A percentile compares a stretch with the other conserved stretches of the same genome.
These are phyloP conservation scores for Blastocystis sp. DNA, from an alignment of 352 stramenopile genomes.

Conservation along the genomic window DNA sequence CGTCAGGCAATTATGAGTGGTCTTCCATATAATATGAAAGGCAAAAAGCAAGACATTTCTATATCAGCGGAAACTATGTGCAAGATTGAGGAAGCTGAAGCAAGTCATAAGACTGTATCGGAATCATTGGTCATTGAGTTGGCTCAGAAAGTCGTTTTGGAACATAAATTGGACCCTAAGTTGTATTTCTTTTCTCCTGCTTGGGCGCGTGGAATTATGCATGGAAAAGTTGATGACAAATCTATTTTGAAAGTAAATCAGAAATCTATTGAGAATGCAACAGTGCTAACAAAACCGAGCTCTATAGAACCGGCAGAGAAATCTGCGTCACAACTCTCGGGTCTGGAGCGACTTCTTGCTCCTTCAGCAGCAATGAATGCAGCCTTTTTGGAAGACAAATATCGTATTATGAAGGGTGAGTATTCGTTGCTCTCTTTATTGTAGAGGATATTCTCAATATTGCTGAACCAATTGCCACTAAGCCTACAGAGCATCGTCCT, in stretches of 20 bases:
- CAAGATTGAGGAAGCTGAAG: neutral
- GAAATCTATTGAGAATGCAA: neutral
- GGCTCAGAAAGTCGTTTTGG: neutral
- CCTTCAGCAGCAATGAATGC: neutral
- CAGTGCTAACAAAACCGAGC: neutral
- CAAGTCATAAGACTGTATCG: neutral
- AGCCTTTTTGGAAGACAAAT: neutral
- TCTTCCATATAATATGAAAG: neutral
- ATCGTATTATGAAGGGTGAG: neutral
- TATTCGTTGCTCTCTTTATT: too few species aligned
- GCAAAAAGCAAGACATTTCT: neutral
- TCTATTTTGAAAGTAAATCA: neutral
- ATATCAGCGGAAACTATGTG: conserved; percentile 1
- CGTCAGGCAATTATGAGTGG: conserved; percentile 20
- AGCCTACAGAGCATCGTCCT: neutral
- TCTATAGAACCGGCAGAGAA: neutral
- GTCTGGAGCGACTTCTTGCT: neutral
- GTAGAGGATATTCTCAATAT: too few species aligned
- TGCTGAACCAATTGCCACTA: too few species aligned
- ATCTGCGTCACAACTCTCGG: too few species aligned
- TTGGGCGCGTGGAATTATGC: neutral
- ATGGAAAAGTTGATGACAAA: neutral
- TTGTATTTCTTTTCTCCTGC: neutral
- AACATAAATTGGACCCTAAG: conserved; percentile 22
- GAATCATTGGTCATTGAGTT: conserved; percentile 8